phyloP scores from a whole-genome alignment of 169 alveolate genomes.

The Cryptosporidium ryanae region DNA sequence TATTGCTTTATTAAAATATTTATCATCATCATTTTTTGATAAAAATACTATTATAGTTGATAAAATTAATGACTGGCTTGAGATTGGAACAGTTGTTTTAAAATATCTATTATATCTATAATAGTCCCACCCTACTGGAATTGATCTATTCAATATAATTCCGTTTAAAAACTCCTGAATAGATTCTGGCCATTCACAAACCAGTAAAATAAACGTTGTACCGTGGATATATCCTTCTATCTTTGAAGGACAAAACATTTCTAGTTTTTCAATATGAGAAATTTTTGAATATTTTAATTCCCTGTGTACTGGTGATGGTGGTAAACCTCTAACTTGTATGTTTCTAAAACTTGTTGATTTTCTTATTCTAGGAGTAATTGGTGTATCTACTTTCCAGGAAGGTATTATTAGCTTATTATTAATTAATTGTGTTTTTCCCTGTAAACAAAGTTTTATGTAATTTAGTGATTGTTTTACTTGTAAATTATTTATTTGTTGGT shows the following conservation, averaged over 20 bases:
- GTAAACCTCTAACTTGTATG: conserved; percentile 24
- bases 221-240: conserved; percentile 73
- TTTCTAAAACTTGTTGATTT: conserved; percentile 4
- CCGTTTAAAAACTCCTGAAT: conserved; percentile 63
- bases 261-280: conserved; percentile 40
- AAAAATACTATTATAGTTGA: conserved; percentile 59
- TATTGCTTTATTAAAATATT: conserved; percentile 30
- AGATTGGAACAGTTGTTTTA: conserved; percentile 32
- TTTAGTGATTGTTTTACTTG: conserved; percentile 47
- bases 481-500: conserved; percentile 25
- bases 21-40: conserved; percentile 24
- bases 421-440: conserved; percentile 34
- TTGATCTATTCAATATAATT: conserved; percentile 40
- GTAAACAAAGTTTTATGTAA: conserved; percentile 54
- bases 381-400: conserved; percentile 69
- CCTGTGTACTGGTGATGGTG: conserved; percentile 67
- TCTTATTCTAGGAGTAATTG: conserved; percentile 56
- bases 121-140: conserved; percentile 75
- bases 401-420: conserved; percentile 45
- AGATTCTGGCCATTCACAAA: conserved; percentile 74
- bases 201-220: conserved; percentile 59
- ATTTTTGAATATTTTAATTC: conserved; percentile 21
- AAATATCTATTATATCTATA: conserved; percentile 12
- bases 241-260: conserved; percentile 65
- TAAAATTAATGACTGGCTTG: conserved; percentile 58